Base-by-base conservation (phyloP, 257 asterid genomes). In the Solanum paucissectum region DNA sequence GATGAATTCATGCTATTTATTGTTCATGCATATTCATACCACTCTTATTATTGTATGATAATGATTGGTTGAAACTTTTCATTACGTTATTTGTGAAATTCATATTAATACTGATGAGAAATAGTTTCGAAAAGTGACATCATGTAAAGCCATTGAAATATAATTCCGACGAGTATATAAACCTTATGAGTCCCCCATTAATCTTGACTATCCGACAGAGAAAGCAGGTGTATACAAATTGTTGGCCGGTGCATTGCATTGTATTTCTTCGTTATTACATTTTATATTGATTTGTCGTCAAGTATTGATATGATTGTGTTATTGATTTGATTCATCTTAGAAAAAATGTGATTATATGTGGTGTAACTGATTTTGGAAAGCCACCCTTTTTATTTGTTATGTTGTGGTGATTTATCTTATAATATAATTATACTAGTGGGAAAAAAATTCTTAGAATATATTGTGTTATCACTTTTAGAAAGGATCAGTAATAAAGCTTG, bases 401-500 rank as follows among this genome's bases (percentile, higher is more conserved):
- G 27, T 60, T 0, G 1, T 60, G 68, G 68, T 21, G 68, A 60
- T 55, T 60, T 60, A 60, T 21, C 0, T 60, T 21, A 0, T 60
- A 21, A 60, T 4, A 52, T 52, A 52, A 52, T 52, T 52, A 16
- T 52, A 18, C 62, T 52, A 0, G 60, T 58, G 25, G 25, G 9
- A 21, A 21, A 58, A 52, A 52, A 52, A 52, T 52, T 20, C n/a
- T 52, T 52, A 46, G 4, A 49, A 49, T 49, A 49, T 14, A 49
- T 49, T 49, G 60, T 1, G 21, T 49, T 49, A 16, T 49, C 23
- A 49, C 60, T 2, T 49, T 14, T 14, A 49, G 21, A 46, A 49
- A 49, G 58, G 7, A 49, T 49, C 7, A 0, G 3, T 0, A 12
- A 13, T 49, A 49, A 13, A 49, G 7, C 0, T 49, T 49, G 3